These are phyloP conservation scores for Diplodia seriata DNA, from an alignment of 2,329 filamentous ascomycete genomes.

Conservation along the genomic window DNA sequence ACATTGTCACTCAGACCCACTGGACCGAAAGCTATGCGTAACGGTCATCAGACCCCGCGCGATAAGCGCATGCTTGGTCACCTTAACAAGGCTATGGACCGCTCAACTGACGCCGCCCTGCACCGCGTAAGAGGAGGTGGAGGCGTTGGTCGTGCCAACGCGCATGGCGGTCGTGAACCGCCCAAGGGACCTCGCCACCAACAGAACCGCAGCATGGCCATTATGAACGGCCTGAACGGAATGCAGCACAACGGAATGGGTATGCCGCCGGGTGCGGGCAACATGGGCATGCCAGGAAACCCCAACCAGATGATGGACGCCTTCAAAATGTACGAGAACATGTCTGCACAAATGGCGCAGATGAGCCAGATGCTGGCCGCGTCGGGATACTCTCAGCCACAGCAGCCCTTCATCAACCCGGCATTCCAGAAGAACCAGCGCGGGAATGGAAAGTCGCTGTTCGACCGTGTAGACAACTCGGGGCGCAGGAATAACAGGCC, in stretches of 20 bases:
- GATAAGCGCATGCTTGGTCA: slow-evolving; percentile 87
- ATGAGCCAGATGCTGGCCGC: slow-evolving; percentile 78
- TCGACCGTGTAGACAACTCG: slow-evolving; percentile 69
- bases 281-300: slow-evolving; percentile 20
- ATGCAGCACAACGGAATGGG: slow-evolving; percentile 56
- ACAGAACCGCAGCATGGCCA: slow-evolving; percentile 31
- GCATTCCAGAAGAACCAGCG: slow-evolving; percentile 52
- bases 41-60: slow-evolving; percentile 64
- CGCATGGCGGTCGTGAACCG: slow-evolving; percentile 70
- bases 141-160: slow-evolving; percentile 81
- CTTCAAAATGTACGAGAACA: slow-evolving; percentile 47
- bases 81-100: slow-evolving; percentile 81
- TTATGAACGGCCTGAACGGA: slow-evolving; percentile 53
- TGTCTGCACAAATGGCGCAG: slow-evolving; percentile 60
- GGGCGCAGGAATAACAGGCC: slow-evolving; percentile 50
- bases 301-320: slow-evolving; percentile 30
- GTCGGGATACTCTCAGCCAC: slow-evolving; percentile 77
- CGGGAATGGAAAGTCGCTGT: slow-evolving; percentile 65
- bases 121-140: slow-evolving; percentile 78
- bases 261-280: slow-evolving; percentile 17
- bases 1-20: slow-evolving; percentile 71
- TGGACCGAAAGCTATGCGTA: slow-evolving; percentile 93
- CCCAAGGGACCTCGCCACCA: slow-evolving; percentile 73
- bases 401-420: slow-evolving; percentile 55
- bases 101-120: slow-evolving; percentile 74